Base-by-base conservation (phyloP, 768 basidiomycete genomes). In the Boletus subparvulus region DNA sequence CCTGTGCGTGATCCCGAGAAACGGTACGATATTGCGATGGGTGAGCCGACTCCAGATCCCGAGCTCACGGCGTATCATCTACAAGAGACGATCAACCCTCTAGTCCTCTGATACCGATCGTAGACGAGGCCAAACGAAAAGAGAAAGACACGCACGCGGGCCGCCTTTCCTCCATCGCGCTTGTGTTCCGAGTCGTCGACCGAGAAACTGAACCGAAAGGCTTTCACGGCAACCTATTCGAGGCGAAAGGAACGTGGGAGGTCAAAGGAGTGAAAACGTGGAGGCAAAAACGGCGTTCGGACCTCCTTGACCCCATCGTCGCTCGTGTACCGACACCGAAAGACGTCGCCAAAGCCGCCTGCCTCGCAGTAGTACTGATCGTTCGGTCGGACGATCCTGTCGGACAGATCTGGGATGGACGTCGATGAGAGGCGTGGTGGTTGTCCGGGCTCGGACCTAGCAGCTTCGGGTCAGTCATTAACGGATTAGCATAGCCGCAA, bases 341-440 rank as follows among this genome's bases (percentile, higher is more conserved):
- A 61, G 14, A 55, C 48, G 21, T 60, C 58, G 6, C 58, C 52
- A 36, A 55, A 60, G 6, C 40, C 52, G 2, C 59, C 52, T 30
- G 52, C 49, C 3, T 17, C 58, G 6, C 12, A 37, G 26, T 53
- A 37, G 26, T 53, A 59, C 10, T 50, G 58, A 21, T 19, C 37
- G 12, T 55, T 13, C 2, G 21, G 13, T 41, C 37, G 50, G 21
- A 44, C 13, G 33, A 52, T 43, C 16, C 6, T 47, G 26, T 41
- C 19, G 0, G 59, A 55, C 24, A 61, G 28, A 35, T 61, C 41
- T 7, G 35, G 44, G 12, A 46, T 46, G 24, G n/a, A 13, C 2
- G 28, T 6, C 7, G 47, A 39, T 19, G 41, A 12, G 32, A 47
- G 55, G 36, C 3, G 16, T 10, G 16, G 28, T 3, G 17, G 28